phyloP scores from a whole-genome alignment of 2,329 filamentous ascomycete species.

The Acarospora socialis region DNA sequence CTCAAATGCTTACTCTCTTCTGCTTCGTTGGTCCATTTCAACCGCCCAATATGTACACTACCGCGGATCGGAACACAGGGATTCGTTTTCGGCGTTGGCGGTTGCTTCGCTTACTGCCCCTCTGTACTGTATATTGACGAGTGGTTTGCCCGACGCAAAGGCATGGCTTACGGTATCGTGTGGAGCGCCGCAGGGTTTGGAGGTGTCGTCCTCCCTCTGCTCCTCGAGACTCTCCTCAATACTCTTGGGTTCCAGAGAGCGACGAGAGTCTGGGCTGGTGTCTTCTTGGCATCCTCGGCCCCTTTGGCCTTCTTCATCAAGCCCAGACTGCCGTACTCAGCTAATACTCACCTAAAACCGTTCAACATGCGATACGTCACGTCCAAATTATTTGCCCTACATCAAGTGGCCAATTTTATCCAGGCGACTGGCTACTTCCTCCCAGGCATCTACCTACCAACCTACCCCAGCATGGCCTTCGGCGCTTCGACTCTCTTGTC shows the following conservation, averaged over 20 bases:
- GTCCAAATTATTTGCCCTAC: slow-evolving; percentile 28
- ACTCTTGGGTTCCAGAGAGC: slow-evolving; percentile 31
- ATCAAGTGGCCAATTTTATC: slow-evolving; percentile 25
- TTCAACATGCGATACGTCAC: slow-evolving; percentile 17
- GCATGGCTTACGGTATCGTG: slow-evolving; percentile 25
- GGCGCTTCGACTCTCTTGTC: slow-evolving; percentile 22
- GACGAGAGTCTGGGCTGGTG: slow-evolving; percentile 29
- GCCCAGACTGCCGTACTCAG: slow-evolving; percentile 26
- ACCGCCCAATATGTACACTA: no score
- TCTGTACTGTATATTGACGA: no score
- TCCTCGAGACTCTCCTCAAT: slow-evolving; percentile 29
- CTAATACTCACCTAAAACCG: slow-evolving; percentile 25
- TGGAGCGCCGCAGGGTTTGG: slow-evolving; percentile 27
- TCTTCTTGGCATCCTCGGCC: no score
- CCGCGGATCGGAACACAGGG: no score
- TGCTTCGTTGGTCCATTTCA: no score
- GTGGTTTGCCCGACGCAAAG: slow-evolving; percentile 25
- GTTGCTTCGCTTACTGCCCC: no score
- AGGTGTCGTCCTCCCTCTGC: slow-evolving; percentile 26
- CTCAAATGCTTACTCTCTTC: no score
- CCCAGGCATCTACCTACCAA: slow-evolving; percentile 29
- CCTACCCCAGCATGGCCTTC: slow-evolving; percentile 14
- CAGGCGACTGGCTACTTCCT: slow-evolving; percentile 31
- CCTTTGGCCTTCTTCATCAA: slow-evolving; percentile 23
- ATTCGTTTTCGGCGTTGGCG: no score